Evolutionary conservation across 257 asterid genomes (phyloP).

Genomic region (Primulina eburnea): DNA sequence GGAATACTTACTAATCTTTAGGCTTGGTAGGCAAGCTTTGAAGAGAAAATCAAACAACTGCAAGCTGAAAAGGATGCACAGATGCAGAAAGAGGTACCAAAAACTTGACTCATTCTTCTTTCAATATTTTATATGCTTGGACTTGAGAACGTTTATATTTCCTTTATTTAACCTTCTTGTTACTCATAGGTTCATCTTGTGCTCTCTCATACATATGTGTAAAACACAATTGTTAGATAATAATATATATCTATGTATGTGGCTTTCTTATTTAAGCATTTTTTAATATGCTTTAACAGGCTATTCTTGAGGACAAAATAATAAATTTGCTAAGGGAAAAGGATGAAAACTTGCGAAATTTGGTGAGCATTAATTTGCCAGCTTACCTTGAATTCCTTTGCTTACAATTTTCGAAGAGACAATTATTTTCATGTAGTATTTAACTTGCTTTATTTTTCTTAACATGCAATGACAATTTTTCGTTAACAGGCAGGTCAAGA

Average conservation of each 20-base stretch:
- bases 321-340: slow-evolving; percentile 32
- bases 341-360: slow-evolving; percentile 19
- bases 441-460: slow-evolving; percentile 1
- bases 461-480: slow-evolving; percentile 18
- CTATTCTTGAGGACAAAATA: slow-evolving; percentile 30
- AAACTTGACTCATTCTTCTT: background rate
- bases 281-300: slow-evolving; percentile 20
- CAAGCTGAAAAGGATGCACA: slow-evolving; percentile 43
- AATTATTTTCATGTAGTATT: slow-evolving; percentile 11
- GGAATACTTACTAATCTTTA: slow-evolving; percentile 30
- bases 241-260: no score
- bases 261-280: no score
- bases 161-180: background rate
- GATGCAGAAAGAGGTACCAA: slow-evolving; percentile 51
- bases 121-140: background rate
- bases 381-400: slow-evolving; percentile 3
- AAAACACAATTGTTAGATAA: background rate
- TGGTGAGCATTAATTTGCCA: slow-evolving; percentile 17
- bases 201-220: background rate
- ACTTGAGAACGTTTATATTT: background rate
- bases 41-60: slow-evolving; percentile 46
- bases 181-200: background rate
- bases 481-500: slow-evolving; percentile 41
- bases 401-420: slow-evolving; percentile 16
- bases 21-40: slow-evolving; percentile 42